Percentiles rank a stretch among this genome's conserved stretches.
Evolutionary conservation across 1,284 basidiomycete species (phyloP).

Genomic region (Pseudozyma hubeiensis): DNA sequence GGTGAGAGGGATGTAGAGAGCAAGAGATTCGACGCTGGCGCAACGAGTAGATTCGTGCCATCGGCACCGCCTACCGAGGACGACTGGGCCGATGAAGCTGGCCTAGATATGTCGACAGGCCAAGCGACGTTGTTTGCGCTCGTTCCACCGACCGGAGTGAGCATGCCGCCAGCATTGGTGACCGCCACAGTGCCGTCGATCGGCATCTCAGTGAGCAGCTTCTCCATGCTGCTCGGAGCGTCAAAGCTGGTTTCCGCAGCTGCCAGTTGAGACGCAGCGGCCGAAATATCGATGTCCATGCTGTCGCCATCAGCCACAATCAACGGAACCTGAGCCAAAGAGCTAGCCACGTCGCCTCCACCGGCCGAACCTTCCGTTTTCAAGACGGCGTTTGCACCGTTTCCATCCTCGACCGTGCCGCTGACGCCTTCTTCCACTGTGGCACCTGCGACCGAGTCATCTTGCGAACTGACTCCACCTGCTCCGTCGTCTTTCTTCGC

Average conservation of each 20-base stretch:
- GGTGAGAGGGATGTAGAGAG: constrained; percentile 19
- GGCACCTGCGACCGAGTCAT: constrained; percentile 2
- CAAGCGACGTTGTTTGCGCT: constrained; percentile 10
- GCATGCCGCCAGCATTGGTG: constrained; percentile 13
- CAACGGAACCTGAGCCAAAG: constrained; percentile 17
- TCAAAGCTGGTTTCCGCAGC: constrained; percentile 14
- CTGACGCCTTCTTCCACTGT: neutral
- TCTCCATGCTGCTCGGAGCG: constrained; percentile 30
- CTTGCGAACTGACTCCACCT: constrained; percentile 5
- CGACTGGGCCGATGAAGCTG: constrained; percentile 13
- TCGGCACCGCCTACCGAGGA: constrained; percentile 14
- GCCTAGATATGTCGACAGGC: constrained; percentile 13
- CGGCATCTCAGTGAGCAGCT: constrained; percentile 31
- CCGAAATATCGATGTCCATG: constrained; percentile 31
- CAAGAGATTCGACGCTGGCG: constrained; percentile 21
- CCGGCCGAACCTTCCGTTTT: constrained; percentile 20
- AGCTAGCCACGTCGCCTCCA: constrained; percentile 1
- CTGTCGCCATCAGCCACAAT: constrained; percentile 20
- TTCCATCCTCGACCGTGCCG: neutral
- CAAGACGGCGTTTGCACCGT: constrained; percentile 1
- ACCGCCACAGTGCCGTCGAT: constrained; percentile 13
- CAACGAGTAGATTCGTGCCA: constrained; percentile 9
- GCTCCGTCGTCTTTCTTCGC: neutral
- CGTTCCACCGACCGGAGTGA: constrained; percentile 19
- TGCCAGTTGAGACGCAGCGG: constrained; percentile 23